Evolutionary conservation across 1,284 basidiomycete species (phyloP).

Genomic region (Cutaneotrichosporon sp.): DNA sequence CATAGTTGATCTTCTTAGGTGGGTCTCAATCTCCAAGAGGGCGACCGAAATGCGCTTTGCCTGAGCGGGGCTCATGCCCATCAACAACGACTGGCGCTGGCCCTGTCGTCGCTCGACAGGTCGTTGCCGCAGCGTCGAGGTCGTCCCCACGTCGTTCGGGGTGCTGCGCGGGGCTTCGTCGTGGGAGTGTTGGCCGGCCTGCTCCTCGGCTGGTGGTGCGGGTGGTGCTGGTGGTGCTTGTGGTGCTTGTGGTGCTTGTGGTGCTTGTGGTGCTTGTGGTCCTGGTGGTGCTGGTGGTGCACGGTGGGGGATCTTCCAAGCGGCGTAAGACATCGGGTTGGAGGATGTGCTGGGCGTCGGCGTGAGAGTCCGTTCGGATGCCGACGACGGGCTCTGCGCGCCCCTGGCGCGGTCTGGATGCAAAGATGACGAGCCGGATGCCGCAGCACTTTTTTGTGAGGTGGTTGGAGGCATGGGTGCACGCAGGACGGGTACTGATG

Average conservation of each 20-base stretch:
- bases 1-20: constrained; percentile 15
- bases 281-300: too few species aligned
- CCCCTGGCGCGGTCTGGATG: background rate
- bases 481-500: background rate
- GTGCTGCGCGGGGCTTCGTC: too few species aligned
- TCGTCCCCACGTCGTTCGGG: background rate
- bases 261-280: too few species aligned
- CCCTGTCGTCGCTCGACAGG: background rate
- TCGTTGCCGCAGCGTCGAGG: background rate
- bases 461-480: background rate
- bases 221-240: too few species aligned
- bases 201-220: too few species aligned
- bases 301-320: background rate
- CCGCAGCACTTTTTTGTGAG: background rate
- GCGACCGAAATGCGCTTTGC: constrained; percentile 42
- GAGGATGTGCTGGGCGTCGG: background rate
- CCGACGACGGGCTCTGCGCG: background rate
- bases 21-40: constrained; percentile 36
- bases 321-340: background rate
- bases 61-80: constrained; percentile 34
- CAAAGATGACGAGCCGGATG: background rate
- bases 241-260: too few species aligned
- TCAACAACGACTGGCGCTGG: constrained; percentile 34
- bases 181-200: too few species aligned
- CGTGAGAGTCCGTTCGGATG: constrained; percentile 2